Evolutionary conservation across 2,329 filamentous ascomycete genomes (phyloP).

Genomic region (Hypoxylon sp.): DNA sequence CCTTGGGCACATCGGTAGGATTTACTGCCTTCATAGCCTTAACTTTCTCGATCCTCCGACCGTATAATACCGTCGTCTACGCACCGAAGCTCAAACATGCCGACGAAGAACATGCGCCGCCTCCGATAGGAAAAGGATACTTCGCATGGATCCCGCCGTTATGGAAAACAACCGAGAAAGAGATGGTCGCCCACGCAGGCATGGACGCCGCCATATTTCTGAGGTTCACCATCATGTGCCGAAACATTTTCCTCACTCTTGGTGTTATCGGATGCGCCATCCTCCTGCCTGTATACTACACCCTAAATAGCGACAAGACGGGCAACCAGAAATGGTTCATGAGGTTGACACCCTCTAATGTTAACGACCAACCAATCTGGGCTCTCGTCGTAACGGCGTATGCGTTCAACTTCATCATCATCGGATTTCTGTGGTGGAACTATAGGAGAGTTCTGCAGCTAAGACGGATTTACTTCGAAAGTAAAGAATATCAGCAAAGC

Average conservation of each 20-base stretch:
- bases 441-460: slow-evolving; percentile 81
- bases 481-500: slow-evolving; percentile 88
- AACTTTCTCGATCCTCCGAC: slow-evolving; percentile 89
- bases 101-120: slow-evolving; percentile 90
- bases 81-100: slow-evolving; percentile 94
- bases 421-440: slow-evolving; percentile 90
- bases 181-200: slow-evolving; percentile 85
- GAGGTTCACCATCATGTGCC: slow-evolving; percentile 89
- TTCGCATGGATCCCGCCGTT: slow-evolving; percentile 90
- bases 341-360: slow-evolving; percentile 71
- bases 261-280: slow-evolving; percentile 81
- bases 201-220: slow-evolving; percentile 94
- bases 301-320: slow-evolving; percentile 59
- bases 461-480: slow-evolving; percentile 85
- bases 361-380: slow-evolving; percentile 69
- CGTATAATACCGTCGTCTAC: slow-evolving; percentile 93
- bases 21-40: slow-evolving; percentile 81
- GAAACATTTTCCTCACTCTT: slow-evolving; percentile 86
- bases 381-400: slow-evolving; percentile 72
- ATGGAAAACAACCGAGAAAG: slow-evolving; percentile 80
- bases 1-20: slow-evolving; percentile 83
- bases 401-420: slow-evolving; percentile 80
- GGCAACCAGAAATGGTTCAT: slow-evolving; percentile 64
- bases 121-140: slow-evolving; percentile 85
- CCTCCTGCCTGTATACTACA: slow-evolving; percentile 84